Conservation (phyloP, 2,329 filamentous ascomycete species). For the Fusarium solani-melongenae region DNA sequence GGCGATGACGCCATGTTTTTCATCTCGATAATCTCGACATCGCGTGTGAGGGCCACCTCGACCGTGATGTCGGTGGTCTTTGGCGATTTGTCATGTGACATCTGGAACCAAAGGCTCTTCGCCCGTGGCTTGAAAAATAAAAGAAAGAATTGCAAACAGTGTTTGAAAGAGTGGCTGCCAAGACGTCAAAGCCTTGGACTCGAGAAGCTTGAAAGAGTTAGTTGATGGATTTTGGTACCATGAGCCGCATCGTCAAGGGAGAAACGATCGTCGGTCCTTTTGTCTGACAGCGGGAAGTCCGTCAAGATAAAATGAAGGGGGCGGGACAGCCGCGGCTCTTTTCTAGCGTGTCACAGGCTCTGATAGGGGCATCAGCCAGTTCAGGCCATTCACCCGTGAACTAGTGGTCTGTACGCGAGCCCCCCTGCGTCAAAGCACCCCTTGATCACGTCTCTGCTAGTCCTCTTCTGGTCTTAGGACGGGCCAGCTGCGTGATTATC, state of each 20-base stretch:
- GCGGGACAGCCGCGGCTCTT: background rate
- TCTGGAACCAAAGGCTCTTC: background rate
- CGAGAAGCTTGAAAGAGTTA: background rate
- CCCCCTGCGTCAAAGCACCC: background rate
- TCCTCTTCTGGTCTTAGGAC: background rate
- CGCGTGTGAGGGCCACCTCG: slow-evolving; percentile 30
- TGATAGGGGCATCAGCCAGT: background rate
- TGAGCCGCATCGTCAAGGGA: background rate
- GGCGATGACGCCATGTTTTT: slow-evolving; percentile 14
- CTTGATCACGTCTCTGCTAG: background rate
- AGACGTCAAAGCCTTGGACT: background rate
- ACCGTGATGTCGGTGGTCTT: slow-evolving; percentile 34
- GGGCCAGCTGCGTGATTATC: background rate
- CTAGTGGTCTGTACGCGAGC: background rate
- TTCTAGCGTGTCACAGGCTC: background rate
- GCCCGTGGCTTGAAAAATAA: background rate
- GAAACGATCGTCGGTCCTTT: background rate
- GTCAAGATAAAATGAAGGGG: background rate
- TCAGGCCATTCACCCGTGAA: background rate
- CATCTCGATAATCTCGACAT: slow-evolving; percentile 33
- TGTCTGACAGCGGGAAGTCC: background rate
- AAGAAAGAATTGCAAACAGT: background rate
- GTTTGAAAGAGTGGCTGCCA: background rate
- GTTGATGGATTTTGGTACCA: background rate
- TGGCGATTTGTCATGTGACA: slow-evolving; percentile 27